Evolutionary conservation across 148 eudicot genomes (phyloP).

Genomic region (Chenopodium quinoa): DNA sequence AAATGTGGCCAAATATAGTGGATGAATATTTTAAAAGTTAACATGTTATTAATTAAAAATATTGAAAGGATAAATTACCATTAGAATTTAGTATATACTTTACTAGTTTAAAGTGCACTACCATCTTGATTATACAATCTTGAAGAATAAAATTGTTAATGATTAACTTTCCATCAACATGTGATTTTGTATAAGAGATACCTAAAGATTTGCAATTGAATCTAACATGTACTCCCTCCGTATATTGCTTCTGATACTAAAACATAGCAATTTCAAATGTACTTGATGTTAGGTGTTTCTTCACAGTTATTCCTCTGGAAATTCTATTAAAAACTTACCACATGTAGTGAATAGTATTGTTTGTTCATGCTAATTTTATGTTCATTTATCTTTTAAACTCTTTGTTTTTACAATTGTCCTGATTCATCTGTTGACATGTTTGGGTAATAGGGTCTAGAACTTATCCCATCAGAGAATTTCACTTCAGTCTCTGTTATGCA

Average conservation of each 20-base stretch:
- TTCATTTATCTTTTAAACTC: background rate
- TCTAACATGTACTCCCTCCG: background rate
- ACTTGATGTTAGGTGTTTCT: background rate
- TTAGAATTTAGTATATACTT: no score
- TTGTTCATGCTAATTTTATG: background rate
- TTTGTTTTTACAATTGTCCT: background rate
- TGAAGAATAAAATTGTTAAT: no score
- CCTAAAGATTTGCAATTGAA: background rate
- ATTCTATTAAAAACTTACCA: background rate
- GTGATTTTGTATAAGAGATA: background rate
- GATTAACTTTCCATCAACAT: no score
- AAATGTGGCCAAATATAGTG: no score
- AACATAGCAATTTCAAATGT: no score
- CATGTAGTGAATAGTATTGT: background rate
- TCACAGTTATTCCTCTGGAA: background rate
- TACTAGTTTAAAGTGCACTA: no score
- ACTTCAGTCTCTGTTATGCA: conserved; percentile 97
- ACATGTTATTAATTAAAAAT: no score
- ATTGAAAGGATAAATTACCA: no score
- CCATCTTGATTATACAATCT: no score
- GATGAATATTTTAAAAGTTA: no score
- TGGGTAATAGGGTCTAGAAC: conserved; percentile 73
- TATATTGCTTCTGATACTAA: no score
- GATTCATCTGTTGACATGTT: background rate
- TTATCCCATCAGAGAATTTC: conserved; percentile 96